These are phyloP conservation scores for Endogone sp. DNA, from an alignment of 192 early-diverging fungal genomes.

Conservation along the genomic window DNA sequence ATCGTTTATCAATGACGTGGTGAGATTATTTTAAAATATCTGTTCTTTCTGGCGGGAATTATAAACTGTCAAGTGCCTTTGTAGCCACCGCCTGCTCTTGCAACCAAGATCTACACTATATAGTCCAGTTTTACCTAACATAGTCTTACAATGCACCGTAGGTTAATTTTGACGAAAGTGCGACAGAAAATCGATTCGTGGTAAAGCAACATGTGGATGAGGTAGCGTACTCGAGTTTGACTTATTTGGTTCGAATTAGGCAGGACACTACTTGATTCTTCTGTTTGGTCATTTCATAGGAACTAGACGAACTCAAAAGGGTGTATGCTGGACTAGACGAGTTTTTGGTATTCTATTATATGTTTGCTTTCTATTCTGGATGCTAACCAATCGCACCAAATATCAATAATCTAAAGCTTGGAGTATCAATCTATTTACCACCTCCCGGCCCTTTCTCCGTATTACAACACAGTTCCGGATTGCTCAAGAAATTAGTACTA, in stretches of 20 bases:
- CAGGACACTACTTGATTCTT: no score
- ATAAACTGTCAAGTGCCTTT: no score
- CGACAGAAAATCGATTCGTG: slow-evolving; percentile 48
- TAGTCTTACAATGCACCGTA: no score
- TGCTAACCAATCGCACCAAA: not conserved
- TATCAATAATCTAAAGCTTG: no score
- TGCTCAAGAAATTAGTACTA: slow-evolving; percentile 51
- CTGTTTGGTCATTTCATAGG: no score
- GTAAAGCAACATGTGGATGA: slow-evolving; percentile 51
- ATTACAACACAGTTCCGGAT: slow-evolving; percentile 48
- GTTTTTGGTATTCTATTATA: slow-evolving; percentile 45
- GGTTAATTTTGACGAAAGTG: slow-evolving; percentile 74
- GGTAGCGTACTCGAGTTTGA: slow-evolving; percentile 8
- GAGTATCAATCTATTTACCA: no score
- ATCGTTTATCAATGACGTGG: slow-evolving; percentile 52
- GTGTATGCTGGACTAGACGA: slow-evolving; percentile 64
- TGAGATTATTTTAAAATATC: slow-evolving; percentile 11
- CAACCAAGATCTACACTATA: no score
- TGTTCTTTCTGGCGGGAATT: not conserved
- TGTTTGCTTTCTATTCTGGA: not conserved
- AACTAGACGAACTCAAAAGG: slow-evolving; percentile 65
- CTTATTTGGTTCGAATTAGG: not conserved
- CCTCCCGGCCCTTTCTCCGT: no score
- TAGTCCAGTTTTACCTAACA: no score
- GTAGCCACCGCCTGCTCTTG: no score